These are phyloP conservation scores for Cyclotella baltica DNA, from an alignment of 108 stramenopile species.

Conservation along the genomic window DNA sequence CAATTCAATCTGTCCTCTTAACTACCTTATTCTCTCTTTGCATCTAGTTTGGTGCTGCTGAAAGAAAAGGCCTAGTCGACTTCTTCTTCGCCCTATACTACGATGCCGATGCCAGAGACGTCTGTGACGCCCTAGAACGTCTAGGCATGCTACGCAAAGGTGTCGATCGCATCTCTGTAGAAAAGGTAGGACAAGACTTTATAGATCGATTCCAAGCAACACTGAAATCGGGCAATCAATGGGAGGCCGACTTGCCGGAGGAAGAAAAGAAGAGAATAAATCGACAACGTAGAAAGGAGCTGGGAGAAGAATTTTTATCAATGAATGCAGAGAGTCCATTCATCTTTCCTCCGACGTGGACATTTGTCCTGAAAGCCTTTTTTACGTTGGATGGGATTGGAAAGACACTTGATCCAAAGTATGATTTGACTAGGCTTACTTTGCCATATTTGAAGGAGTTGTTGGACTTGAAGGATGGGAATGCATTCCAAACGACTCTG, in stretches of 20 bases:
- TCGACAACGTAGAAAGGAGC: conserved; percentile 70
- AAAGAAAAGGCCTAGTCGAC: conserved; percentile 88
- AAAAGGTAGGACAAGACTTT: conserved; percentile 95
- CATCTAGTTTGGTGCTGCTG: conserved; percentile 66
- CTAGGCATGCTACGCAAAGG: conserved; percentile 93
- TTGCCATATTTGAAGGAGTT: conserved; percentile 95
- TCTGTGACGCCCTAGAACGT: conserved; percentile 90
- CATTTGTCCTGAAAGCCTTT: conserved; percentile 97
- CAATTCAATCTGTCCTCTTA: not conserved
- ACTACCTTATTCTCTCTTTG: not conserved
- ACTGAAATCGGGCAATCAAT: conserved; percentile 66
- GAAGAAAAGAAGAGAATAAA: conserved; percentile 83
- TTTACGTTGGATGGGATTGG: conserved; percentile 98
- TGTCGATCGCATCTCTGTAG: conserved; percentile 94
- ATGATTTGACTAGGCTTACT: conserved; percentile 93
- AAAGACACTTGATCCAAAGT: conserved; percentile 92
- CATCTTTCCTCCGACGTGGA: conserved; percentile 97
- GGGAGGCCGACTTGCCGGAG: conserved; percentile 79
- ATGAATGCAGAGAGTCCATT: conserved; percentile 92
- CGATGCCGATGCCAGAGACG: conserved; percentile 91
- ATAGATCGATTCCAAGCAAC: conserved; percentile 94
- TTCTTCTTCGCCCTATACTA: conserved; percentile 94
- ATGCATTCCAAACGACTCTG: conserved; percentile 84
- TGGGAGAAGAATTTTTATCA: conserved; percentile 92
- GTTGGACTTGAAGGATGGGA: conserved; percentile 93